Base-by-base conservation (phyloP, 371 early-diverging fungal species). In the Chytridiales sp. region DNA sequence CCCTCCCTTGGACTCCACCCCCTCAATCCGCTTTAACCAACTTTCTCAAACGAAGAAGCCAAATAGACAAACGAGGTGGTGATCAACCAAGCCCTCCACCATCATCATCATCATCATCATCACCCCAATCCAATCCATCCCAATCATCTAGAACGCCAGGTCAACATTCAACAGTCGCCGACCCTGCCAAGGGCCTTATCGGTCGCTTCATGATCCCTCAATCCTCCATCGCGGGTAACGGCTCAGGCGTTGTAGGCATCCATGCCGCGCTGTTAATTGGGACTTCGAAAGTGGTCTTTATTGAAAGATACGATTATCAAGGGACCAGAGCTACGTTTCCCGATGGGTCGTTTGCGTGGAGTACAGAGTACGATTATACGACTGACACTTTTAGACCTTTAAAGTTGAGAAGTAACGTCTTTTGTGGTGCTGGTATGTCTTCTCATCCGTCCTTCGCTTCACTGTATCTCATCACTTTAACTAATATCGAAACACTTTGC, bases 311-410 rank as follows among this genome's bases (percentile, higher is more conserved):
- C 15, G 46, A 22, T 46, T 46, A 13, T 26, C 19, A 32, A 4
- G 59, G 59, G 26, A 59, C 59, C 36, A 22, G 49, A 13, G 59
- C 59, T 3, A 47, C 24, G n/a, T 19, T 43, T 3, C 44, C 57
- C 19, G 40, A 27, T 2, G 8, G 17, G 21, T 31, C 6, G 11
- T 24, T 47, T 8, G 49, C 49, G 15, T 59, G 59, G 59, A 39
- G 40, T 6, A 42, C 31, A 24, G 59, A 59, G 36, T 59, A 48
- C 49, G 59, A 59, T 40, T 48, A 35, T 40, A 49, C 59, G 4
- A 59, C 59, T 3, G 59, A 59, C 26, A 38, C 59, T 3, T 59
- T 38, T 29, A 31, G 59, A 32, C 47, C 49, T 40, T 29, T 59
- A 6, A 47, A 3, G 6, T 32, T 59, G 9, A 26, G n/a, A 19